These are phyloP conservation scores for Taphrina wiesneri DNA, from an alignment of 1,139 yeast genomes.

Conservation along the genomic window DNA sequence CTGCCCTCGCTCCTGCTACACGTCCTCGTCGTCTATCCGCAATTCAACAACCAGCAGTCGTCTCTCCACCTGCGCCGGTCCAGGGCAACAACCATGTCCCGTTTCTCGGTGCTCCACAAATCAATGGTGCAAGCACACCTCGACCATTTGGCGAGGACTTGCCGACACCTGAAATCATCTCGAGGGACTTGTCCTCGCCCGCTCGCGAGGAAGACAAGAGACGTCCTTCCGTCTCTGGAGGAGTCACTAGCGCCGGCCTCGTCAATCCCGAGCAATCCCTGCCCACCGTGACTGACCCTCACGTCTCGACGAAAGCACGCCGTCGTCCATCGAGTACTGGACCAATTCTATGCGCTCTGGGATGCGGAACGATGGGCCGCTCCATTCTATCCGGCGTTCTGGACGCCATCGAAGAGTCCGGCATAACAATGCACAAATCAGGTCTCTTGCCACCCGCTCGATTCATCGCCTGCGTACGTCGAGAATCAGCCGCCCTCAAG, in stretches of 20 bases:
- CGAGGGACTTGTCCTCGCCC: constrained; percentile 8
- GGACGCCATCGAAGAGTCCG: constrained; percentile 47
- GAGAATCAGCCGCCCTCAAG: constrained; percentile 54
- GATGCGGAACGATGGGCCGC: constrained; percentile 95
- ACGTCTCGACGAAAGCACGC: neutral
- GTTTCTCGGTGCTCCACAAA: constrained; percentile 26
- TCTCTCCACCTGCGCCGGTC: neutral
- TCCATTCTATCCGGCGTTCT: constrained; percentile 87
- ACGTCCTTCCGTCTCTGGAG: constrained; percentile 2
- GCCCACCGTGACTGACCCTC: neutral
- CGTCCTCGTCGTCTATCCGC: neutral
- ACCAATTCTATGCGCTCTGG: constrained; percentile 70
- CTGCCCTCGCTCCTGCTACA: neutral
- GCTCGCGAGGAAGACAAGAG: neutral
- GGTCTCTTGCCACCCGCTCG: constrained; percentile 61
- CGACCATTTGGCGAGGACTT: constrained; percentile 26
- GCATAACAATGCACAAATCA: constrained; percentile 40
- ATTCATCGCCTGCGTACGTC: constrained; percentile 74
- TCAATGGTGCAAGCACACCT: constrained; percentile 25
- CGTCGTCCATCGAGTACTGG: constrained; percentile 22
- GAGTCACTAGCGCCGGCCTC: constrained; percentile 18
- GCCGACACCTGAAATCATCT: constrained; percentile 29
- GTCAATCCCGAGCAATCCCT: neutral
- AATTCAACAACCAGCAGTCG: neutral
- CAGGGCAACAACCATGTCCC: neutral